Conservation (phyloP, 78 protist species). For the Isochrysis galbana region DNA sequence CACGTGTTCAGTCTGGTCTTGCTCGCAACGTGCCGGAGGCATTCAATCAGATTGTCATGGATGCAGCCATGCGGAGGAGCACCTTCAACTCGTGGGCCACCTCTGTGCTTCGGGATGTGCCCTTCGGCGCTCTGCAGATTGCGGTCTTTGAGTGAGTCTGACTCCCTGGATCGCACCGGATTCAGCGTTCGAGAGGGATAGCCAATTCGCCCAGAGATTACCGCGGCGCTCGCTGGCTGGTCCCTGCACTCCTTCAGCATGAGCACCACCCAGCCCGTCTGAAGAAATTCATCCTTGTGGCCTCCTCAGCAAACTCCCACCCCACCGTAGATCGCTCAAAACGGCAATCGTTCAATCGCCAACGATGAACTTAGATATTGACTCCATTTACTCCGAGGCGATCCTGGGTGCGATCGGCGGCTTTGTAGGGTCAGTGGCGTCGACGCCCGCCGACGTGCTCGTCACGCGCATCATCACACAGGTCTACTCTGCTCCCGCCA, state of each 20-base stretch:
- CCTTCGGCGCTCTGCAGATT: conserved; percentile 23
- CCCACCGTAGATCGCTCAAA: no score
- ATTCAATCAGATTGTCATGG: background rate
- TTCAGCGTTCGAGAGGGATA: no score
- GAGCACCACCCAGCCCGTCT: no score
- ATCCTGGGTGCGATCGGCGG: conserved; percentile 22
- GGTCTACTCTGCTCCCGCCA: no score
- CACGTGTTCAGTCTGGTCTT: background rate
- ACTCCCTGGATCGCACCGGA: no score
- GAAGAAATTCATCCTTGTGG: no score
- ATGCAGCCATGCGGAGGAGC: background rate
- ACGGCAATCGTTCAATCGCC: background rate
- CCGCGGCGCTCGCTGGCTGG: no score
- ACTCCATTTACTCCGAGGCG: background rate
- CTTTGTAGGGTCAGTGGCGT: background rate
- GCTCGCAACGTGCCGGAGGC: background rate
- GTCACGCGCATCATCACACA: background rate
- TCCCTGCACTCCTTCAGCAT: no score
- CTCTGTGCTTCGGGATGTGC: conserved; percentile 31
- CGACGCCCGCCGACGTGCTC: conserved; percentile 27
- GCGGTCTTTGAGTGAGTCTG: conserved; percentile 37
- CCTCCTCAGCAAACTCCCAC: no score
- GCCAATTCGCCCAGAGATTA: no score
- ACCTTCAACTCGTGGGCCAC: background rate
- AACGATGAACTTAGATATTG: background rate